Evolutionary conservation across 257 asterid genomes (phyloP).

Genomic region (Gentiana dahurica): DNA sequence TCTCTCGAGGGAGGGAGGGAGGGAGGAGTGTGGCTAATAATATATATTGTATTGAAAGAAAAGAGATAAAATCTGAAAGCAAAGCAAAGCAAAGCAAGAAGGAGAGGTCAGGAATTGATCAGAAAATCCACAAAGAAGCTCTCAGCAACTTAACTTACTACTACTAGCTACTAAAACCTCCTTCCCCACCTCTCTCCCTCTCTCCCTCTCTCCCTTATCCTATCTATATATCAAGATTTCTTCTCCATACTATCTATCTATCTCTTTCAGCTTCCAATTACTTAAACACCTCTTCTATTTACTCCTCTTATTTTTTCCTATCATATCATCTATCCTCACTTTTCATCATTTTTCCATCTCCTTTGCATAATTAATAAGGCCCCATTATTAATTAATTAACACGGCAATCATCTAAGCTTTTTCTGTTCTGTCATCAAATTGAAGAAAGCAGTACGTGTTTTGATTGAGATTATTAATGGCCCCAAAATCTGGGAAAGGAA

Average conservation of each 20-base stretch:
- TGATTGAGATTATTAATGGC: conserved; percentile 35
- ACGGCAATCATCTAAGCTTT: no score
- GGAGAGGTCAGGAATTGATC: conserved; percentile 62
- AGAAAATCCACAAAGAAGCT: conserved; percentile 25
- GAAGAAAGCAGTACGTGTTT: no score
- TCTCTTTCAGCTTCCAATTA: neutral
- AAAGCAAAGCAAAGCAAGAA: conserved; percentile 19
- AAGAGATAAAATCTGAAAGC: neutral
- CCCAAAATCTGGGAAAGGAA: conserved; percentile 87
- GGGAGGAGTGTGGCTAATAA: no score
- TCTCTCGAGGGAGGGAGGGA: no score
- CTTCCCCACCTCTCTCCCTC: conserved; percentile 26
- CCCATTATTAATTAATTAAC: neutral
- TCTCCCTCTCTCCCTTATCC: conserved; percentile 28
- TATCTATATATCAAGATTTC: conserved; percentile 18
- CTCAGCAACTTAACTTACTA: neutral
- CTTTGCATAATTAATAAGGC: neutral
- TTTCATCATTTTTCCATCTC: neutral
- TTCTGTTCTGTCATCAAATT: no score
- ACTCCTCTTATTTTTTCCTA: neutral
- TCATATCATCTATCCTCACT: neutral
- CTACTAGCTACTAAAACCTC: conserved; percentile 19
- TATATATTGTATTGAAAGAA: no score
- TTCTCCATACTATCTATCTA: conserved; percentile 14
- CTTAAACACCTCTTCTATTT: neutral